A percentile compares a stretch with the other conserved stretches of the same genome.
These are phyloP conservation scores for Arthrocladium fulminans DNA, from an alignment of 2,329 filamentous ascomycete species.

Conservation along the genomic window DNA sequence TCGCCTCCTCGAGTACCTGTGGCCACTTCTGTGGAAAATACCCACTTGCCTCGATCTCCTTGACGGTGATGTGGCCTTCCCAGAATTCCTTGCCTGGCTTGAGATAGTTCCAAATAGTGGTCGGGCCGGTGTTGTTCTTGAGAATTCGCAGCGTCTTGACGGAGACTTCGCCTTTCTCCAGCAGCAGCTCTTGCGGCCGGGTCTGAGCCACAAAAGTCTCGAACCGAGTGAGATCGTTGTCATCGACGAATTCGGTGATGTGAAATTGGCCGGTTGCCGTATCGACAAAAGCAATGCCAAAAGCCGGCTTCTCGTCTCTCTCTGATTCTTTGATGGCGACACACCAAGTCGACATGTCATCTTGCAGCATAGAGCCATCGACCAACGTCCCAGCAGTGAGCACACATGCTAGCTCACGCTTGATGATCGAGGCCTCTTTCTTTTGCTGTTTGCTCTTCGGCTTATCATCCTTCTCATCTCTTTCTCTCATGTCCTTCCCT, in stretches of 20 bases:
- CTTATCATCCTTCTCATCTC: conserved; percentile 53
- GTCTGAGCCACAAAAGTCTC: conserved; percentile 94
- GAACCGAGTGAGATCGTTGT: conserved; percentile 88
- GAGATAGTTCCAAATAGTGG: conserved; percentile 89
- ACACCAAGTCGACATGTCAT: conserved; percentile 95
- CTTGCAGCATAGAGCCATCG: conserved; percentile 91
- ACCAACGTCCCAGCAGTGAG: conserved; percentile 88
- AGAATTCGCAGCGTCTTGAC: conserved; percentile 84
- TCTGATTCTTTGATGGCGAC: conserved; percentile 80
- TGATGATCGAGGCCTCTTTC: conserved; percentile 89
- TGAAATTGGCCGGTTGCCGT: conserved; percentile 93
- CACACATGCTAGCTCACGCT: conserved; percentile 79
- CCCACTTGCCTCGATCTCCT: conserved; percentile 67
- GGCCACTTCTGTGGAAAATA: conserved; percentile 86
- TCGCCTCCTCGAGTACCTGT: conserved; percentile 58
- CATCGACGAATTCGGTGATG: conserved; percentile 83
- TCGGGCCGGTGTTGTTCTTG: conserved; percentile 89
- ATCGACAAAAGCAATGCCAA: conserved; percentile 90
- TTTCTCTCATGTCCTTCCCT: conserved; percentile 97
- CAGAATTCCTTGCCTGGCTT: conserved; percentile 86
- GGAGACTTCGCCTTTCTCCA: conserved; percentile 81
- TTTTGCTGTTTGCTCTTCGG: conserved; percentile 31
- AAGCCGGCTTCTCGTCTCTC: conserved; percentile 65
- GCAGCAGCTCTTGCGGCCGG: conserved; percentile 72
- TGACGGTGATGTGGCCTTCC: conserved; percentile 70